phyloP scores from a whole-genome alignment of 139 green algal species.

The Chlorella vulgaris region DNA sequence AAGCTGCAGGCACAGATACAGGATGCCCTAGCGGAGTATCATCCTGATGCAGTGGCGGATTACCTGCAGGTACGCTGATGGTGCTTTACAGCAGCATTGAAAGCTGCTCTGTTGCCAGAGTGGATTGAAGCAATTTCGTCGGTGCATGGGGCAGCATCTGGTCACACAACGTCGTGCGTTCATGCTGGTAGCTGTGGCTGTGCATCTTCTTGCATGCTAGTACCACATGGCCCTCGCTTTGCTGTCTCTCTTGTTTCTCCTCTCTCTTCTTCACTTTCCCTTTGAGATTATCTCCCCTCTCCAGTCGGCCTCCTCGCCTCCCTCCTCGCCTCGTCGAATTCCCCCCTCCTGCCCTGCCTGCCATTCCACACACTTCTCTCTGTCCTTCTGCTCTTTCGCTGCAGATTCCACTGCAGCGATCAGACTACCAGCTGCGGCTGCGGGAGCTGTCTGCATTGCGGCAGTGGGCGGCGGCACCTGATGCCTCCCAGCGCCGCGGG shows the following conservation, averaged over 20 bases:
- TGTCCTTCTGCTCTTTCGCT: background rate
- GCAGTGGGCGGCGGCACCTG: conserved; percentile 40
- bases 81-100: background rate
- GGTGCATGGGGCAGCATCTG: background rate
- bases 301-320: too few relatives aligned
- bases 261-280: too few relatives aligned
- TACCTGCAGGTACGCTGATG: conserved; percentile 19
- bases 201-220: too few relatives aligned
- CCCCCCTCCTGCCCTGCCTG: background rate
- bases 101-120: background rate
- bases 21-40: conserved; percentile 49
- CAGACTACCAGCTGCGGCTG: conserved; percentile 3
- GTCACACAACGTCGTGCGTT: background rate
- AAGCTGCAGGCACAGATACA: conserved; percentile 57
- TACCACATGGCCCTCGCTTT: too few relatives aligned
- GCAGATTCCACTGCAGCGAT: conserved; percentile 5
- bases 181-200: too few relatives aligned
- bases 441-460: conserved; percentile 6
- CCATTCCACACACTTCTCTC: background rate
- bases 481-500: conserved; percentile 22
- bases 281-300: too few relatives aligned
- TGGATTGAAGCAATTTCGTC: background rate
- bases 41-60: conserved; percentile 54
- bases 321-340: background rate
- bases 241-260: too few relatives aligned